Conservation (phyloP, 225 moss, liverwort and hornwort species). For the Asterella californica region DNA sequence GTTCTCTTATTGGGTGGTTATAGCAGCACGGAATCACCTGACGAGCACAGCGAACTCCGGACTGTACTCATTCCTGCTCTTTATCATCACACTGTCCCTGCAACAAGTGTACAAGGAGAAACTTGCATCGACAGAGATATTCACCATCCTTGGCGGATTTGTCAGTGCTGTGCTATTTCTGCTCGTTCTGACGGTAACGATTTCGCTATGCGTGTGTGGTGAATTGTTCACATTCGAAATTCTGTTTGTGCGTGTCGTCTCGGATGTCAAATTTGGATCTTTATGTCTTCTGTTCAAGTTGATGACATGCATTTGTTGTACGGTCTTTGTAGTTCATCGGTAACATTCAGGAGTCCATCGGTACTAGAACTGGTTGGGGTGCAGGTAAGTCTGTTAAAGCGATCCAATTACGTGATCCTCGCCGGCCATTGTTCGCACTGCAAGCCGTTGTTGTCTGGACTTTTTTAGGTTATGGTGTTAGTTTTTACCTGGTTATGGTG, state of each 20-base stretch:
- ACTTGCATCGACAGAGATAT: slow-evolving; percentile 51
- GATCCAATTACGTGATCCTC: background rate
- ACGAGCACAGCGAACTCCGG: slow-evolving; percentile 49
- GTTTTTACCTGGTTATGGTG: too few species aligned
- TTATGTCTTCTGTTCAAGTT: background rate
- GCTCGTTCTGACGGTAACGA: slow-evolving; percentile 49
- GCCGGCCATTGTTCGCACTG: background rate
- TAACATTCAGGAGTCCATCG: slow-evolving; percentile 55
- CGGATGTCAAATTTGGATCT: background rate
- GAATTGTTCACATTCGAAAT: background rate
- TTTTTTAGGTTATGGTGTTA: too few species aligned
- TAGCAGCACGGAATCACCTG: slow-evolving; percentile 42
- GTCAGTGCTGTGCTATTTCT: slow-evolving; percentile 49
- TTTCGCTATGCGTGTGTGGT: background rate
- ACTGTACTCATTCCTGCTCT: slow-evolving; percentile 53
- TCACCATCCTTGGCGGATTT: slow-evolving; percentile 53
- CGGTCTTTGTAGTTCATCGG: slow-evolving; percentile 44
- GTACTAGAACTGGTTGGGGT: slow-evolving; percentile 58
- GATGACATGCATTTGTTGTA: background rate
- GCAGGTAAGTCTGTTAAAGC: slow-evolving; percentile 36
- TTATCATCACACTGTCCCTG: slow-evolving; percentile 51
- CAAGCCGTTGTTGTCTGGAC: too few species aligned
- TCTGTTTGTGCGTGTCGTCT: background rate
- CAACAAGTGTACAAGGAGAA: slow-evolving; percentile 63
- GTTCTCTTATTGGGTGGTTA: background rate